Evolutionary conservation across 176 grass and related monocot species (phyloP).

Genomic region (Oryza glaberrima): DNA sequence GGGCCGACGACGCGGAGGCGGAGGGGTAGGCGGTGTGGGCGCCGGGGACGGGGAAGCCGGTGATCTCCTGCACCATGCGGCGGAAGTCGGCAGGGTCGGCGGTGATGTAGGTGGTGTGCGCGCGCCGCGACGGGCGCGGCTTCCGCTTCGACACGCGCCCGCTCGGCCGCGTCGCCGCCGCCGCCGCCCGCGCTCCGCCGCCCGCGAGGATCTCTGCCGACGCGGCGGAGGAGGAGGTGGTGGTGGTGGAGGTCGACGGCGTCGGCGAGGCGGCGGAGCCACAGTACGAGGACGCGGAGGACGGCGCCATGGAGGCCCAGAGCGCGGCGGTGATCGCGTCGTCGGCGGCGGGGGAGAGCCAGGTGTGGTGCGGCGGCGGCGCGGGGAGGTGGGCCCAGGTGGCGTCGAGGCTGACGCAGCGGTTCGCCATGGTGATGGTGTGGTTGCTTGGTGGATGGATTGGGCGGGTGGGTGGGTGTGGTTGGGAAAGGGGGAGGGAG

Average conservation of each 20-base stretch:
- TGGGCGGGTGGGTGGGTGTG: neutral
- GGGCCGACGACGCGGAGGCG: too few relatives aligned
- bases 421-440: conserved; percentile 27
- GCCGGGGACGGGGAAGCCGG: conserved; percentile 36
- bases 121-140: conserved; percentile 42
- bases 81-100: conserved; percentile 55
- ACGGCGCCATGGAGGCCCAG: conserved; percentile 23
- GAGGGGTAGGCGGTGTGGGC: neutral
- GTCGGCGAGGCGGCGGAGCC: conserved; percentile 10
- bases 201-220: conserved; percentile 39
- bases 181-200: neutral
- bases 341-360: conserved; percentile 35
- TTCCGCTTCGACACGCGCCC: conserved; percentile 49
- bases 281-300: neutral
- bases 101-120: conserved; percentile 50
- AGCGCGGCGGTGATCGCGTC: conserved; percentile 45
- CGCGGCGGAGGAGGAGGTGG: conserved; percentile 34
- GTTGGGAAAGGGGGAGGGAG: neutral
- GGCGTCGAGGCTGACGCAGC: conserved; percentile 39
- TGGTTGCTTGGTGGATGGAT: neutral
- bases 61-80: conserved; percentile 64
- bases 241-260: conserved; percentile 36
- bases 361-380: neutral
- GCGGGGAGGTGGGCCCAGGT: conserved; percentile 35
- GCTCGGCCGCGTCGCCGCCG: neutral